Conservation (phyloP, 2,329 filamentous ascomycete genomes). For the Aspergillus sp. region DNA sequence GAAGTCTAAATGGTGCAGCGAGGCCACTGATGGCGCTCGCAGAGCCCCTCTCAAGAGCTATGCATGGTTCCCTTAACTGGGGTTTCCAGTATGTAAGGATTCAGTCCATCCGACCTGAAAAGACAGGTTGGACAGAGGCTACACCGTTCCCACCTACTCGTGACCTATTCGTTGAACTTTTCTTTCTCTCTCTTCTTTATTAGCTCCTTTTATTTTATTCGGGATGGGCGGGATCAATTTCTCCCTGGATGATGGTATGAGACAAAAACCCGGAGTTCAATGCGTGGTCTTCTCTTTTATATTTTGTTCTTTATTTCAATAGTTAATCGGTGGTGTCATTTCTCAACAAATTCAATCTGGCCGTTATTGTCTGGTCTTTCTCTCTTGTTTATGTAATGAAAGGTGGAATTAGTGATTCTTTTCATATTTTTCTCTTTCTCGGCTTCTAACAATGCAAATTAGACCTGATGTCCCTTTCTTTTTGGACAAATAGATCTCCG, state of each 20-base stretch:
- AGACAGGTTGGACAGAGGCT: no score
- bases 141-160: not conserved
- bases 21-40: conserved; percentile 55
- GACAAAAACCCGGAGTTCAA: conserved; percentile 15
- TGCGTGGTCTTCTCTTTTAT: conserved; percentile 4
- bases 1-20: conserved; percentile 72
- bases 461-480: no score
- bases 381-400: not conserved
- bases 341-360: not conserved
- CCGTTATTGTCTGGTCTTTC: not conserved
- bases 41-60: conserved; percentile 37
- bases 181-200: conserved; percentile 7
- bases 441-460: no score
- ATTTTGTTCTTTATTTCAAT: not conserved
- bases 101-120: no score
- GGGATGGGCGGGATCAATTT: conserved; percentile 17
- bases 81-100: no score
- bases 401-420: no score
- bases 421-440: no score
- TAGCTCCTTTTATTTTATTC: conserved; percentile 12
- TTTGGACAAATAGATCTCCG: no score
- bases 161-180: not conserved
- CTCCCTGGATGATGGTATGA: conserved; percentile 14
- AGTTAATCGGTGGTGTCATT: not conserved
- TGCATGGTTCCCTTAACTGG: conserved; percentile 38